A percentile compares a stretch with the other conserved stretches of the same genome.
Conservation (phyloP, 2,329 filamentous ascomycete genomes). For the Aspergillus alliaceus region DNA sequence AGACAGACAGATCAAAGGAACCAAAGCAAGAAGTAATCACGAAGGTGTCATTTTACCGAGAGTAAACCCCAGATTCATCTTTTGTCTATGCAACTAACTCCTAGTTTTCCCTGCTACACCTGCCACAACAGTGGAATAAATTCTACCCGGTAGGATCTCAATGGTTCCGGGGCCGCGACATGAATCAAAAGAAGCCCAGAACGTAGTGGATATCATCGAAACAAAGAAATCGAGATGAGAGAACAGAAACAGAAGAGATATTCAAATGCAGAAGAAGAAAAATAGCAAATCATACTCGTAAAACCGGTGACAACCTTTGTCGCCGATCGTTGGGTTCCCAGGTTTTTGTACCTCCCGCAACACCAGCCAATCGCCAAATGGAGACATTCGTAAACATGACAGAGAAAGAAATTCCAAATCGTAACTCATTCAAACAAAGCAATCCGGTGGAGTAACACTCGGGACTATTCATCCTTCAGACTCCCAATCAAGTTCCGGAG, state of each 20-base stretch:
- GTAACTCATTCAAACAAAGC: conserved; percentile 16
- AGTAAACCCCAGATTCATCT: not conserved
- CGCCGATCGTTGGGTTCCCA: not conserved
- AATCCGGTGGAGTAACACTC: not conserved
- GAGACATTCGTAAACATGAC: conserved; percentile 12
- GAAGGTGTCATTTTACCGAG: not conserved
- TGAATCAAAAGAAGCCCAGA: conserved; percentile 11
- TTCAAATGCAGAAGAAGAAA: not conserved
- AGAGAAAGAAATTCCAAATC: conserved; percentile 14
- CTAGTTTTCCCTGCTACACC: conserved; percentile 3
- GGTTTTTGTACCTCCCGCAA: conserved; percentile 6
- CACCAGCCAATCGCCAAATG: conserved; percentile 12
- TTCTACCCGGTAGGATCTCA: not conserved
- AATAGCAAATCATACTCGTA: not conserved
- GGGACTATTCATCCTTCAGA: conserved; percentile 34
- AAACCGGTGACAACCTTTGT: conserved; percentile 1
- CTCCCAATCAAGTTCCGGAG: conserved; percentile 41
- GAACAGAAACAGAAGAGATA: conserved; percentile 11
- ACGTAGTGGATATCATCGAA: conserved; percentile 26
- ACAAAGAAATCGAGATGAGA: conserved; percentile 11
- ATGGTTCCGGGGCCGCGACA: not conserved
- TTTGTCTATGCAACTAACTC: conserved; percentile 11
- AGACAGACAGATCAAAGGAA: not conserved
- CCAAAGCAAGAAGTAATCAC: not conserved
- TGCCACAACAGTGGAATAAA: conserved; percentile 1